Evolutionary conservation across 208 protist species (phyloP), one percentile per base, ranked within the genome.

Genomic region (Tritrichomonas foetus): DNA sequence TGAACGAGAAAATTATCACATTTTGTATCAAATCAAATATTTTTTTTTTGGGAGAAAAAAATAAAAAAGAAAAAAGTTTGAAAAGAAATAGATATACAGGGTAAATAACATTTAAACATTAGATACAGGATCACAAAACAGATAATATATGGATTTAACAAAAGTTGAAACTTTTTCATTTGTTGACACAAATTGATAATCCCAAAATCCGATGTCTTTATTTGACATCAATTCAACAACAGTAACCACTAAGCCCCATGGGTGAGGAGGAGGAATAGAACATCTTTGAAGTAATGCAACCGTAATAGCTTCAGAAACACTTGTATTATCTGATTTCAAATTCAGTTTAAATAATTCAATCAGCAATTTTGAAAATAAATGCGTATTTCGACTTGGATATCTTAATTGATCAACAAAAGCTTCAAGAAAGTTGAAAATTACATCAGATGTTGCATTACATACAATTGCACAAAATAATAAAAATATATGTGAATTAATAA

Each of bases 301-400:
- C 16, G 78, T n/a, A 61, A 89, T 89, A 0, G 57, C 39, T 57
- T 89, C 78, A 20, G 9, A 53, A 14, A 89, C 27, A 39, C 8
- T 39, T 27, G 14, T 27, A 16, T 53, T 36, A 16, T 39, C 8
- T 57, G 47, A 39, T 39, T n/a, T 11, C 16, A 47, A 14, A 39
- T 57, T 89, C 0, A 57, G n/a, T 20, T 30, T 57, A 20, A 89
- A 89, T 13, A 89, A n/a, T 57, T 89, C 78, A 61, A 89, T 36
- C 14, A 89, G 20, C 2, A 89, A 8, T 16, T 89, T 89, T 89
- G 78, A 44, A 30, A 89, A 89, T 16, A 89, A 89, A 57, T 89
- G 78, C 22, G 78, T 39, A 39, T 89, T 89, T 57, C 78, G 33
- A 20, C 47, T 41, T n/a, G 47, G 78, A 89, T 57, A 89, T 57